Base-by-base conservation (phyloP, 1,284 basidiomycete genomes). In the Ceratobasidium sp. region DNA sequence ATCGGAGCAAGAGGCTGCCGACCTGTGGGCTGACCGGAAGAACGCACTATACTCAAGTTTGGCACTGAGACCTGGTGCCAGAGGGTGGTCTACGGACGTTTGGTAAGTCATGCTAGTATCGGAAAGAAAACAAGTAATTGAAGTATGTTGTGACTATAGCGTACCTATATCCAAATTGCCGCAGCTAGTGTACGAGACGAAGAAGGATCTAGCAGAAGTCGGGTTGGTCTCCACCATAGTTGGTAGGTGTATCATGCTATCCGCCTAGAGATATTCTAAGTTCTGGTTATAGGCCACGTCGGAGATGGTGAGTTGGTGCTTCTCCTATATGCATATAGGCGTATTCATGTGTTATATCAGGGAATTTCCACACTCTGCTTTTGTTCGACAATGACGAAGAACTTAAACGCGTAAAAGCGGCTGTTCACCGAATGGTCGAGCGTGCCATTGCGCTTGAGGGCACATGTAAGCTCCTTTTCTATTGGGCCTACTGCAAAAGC, bases 21-120 rank as follows among this genome's bases (percentile, higher is more conserved):
- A 89, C 62, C 81, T 98, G 9, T 98, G 96, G 96, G 82, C 85
- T 60, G 93, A 94, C 71, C 80, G 96, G 55, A 98, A 97, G 84
- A 92, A 92, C 62, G 93, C 91, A 8, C 83, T 91, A 46, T 93
- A 89, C 83, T 85, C 87, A 9, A 87, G 89, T 1, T 77, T 94
- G 77, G 88, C 89, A 64, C 79, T 91, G 43, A 80, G 87, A n/a
- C 87, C 88, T 6, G 89, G 88, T 4, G 81, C 84, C 1, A 86
- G 83, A 72, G 90, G 88, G 1, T 94, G 92, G 90, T 85, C 88
- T 21, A 96, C 94, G 18, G 94, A 96, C 81, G 92, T 94, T 52
- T 94, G 92, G 92, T 93, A 72, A 67, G 89, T 81, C 73, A 28
- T 55, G 34, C 70, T 41, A 18, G 1, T 45, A 30, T 73, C n/a